Base-by-base conservation (phyloP, 1,139 yeast genomes). In the Sugiyamaella sp. region DNA sequence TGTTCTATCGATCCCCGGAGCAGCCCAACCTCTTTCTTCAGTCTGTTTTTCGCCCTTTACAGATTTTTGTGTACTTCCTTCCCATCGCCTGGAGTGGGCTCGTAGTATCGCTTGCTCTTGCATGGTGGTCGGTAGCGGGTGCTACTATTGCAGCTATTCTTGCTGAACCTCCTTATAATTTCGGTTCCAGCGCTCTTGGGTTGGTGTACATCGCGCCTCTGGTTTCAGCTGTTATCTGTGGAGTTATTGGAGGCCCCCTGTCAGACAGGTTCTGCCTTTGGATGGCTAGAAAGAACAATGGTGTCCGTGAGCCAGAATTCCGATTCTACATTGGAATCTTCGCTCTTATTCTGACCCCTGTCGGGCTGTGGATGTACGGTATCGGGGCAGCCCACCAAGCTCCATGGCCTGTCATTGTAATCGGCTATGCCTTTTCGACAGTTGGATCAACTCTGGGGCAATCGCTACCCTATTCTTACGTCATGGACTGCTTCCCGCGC, bases 171-270 rank as follows among this genome's bases (percentile, higher is more conserved):
- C 90, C 90, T 2, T 87, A 85, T 79, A 80, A 78, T 69, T 84
- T 85, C 66, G 74, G 83, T 14, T 77, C 82, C 55, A 80, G 82
- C 16, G 89, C 86, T 17, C 89, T 86, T 19, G 91, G 90, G 1
- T 68, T 86, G 49, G 83, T 86, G 86, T 86, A 87, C 67, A 78
- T 87, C 29, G 89, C 95, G 4, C 84, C 89, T 52, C 72, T 85
- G 51, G 78, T 85, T 48, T 49, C 55, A 2, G 49, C 54, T 12
- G 27, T 38, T 19, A 25, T 57, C 14, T 91, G 91, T 2, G 84
- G 90, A 72, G 65, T 82, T 41, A 79, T 83, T 66, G 87, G 90
- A 1, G 93, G 95, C 54, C 58, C 84, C 32, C 80, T 88, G 19
- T 71, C 57, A 68, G 95, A 87, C 67, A 75, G 76, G 63, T 81